Evolutionary conservation across 805 yeast species (phyloP).

Genomic region (Priceomyces haplophilus): DNA sequence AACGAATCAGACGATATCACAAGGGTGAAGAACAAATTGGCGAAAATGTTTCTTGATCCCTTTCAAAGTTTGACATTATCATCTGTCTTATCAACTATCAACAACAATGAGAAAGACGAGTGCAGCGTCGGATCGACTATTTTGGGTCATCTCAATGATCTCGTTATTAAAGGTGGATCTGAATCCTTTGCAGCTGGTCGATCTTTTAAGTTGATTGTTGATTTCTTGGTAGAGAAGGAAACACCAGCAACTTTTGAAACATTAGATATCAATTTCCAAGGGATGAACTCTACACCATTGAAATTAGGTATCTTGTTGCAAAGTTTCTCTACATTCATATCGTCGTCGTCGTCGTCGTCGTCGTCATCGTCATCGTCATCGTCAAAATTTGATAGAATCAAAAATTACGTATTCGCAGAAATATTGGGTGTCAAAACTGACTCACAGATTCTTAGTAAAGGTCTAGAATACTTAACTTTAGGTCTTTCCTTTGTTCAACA

Average conservation of each 20-base stretch:
- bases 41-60: background rate
- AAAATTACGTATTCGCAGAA: constrained; percentile 65
- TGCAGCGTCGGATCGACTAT: background rate
- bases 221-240: constrained; percentile 14
- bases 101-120: background rate
- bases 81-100: background rate
- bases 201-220: constrained; percentile 12
- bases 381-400: constrained; percentile 44
- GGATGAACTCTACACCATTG: constrained; percentile 27
- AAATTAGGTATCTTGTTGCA: constrained; percentile 26
- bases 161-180: background rate
- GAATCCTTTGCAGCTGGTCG: constrained; percentile 19
- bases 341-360: constrained; percentile 27
- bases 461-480: constrained; percentile 47
- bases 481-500: constrained; percentile 41
- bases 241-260: constrained; percentile 16
- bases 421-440: constrained; percentile 50
- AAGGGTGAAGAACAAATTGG: constrained; percentile 1
- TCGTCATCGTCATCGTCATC: too few relatives aligned
- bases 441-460: constrained; percentile 38
- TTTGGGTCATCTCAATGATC: background rate
- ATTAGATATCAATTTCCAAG: constrained; percentile 29
- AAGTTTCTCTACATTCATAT: constrained; percentile 36
- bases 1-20: background rate
- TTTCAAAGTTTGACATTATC: background rate